Evolutionary conservation across 2,329 filamentous ascomycete genomes (phyloP), one percentile per base, ranked within the genome.

Genomic region (Pestalotiopsis fici): DNA sequence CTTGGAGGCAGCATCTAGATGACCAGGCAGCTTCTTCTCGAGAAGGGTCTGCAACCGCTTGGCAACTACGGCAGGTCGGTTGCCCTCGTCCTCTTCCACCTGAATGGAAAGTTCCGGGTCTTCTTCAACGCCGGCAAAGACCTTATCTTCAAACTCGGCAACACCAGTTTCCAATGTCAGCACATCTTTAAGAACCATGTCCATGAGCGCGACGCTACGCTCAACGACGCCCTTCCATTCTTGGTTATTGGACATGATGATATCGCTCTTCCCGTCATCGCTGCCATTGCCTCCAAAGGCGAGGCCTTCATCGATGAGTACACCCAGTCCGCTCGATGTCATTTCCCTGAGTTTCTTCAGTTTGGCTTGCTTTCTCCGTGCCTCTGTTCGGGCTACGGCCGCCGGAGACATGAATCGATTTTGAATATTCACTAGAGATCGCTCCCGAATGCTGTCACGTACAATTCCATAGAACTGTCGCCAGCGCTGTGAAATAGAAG

Each of bases 221-320:
- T 93, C 91, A 23, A 98, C 89, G 12, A 92, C 88, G 43, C 88
- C 88, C 78, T 94, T 96, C 78, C 87, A 86, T 69, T 88, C 85
- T 47, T 83, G 82, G 37, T 71, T 76, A 13, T 79, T 77, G 3
- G 78, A 83, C 65, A 83, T 81, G 39, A 80, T 78, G 65, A 84
- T 80, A 39, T 84, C 81, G 21, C 81, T 81, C 64, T 84, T 83
- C 54, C 83, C 83, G 63, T 88, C 86, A 54, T 90, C 87, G 57
- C 74, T 74, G 18, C 90, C 88, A 31, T 85, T 85, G 23, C 86
- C 82, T 56, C 87, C 87, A 72, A 93, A 90, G 62, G 89, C 90
- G 60, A 98, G 82, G 2, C 93, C 94, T 76, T 97, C 94, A 66
- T 95, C 93, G 72, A 98, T 90, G 28, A 99, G 83, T 4, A 98